Conservation (phyloP, 495 filamentous ascomycete species). For the Mycothermus thermophilus region DNA sequence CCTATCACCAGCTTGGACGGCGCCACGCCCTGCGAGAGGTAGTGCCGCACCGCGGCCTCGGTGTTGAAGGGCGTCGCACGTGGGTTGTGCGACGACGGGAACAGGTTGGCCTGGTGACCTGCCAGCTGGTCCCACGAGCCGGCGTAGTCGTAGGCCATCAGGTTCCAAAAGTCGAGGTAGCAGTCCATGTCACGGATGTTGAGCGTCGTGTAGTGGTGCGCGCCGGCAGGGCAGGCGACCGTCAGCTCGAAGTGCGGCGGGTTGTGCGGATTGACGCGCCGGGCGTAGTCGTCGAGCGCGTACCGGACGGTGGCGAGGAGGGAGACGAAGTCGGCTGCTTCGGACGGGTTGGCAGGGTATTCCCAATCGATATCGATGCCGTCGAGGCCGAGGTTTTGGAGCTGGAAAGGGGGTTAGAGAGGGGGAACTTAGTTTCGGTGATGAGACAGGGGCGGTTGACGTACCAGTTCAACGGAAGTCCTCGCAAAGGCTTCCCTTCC, state of each 20-base stretch:
- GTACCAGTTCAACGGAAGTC: constrained; percentile 46
- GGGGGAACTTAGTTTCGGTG: background rate
- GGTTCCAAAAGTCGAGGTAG: constrained; percentile 85
- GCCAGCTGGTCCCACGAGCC: constrained; percentile 61
- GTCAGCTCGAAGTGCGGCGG: constrained; percentile 62
- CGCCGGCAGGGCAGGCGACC: constrained; percentile 54
- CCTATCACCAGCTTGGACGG: constrained; percentile 67
- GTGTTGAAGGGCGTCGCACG: constrained; percentile 61
- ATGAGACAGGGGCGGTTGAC: background rate
- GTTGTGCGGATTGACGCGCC: constrained; percentile 23
- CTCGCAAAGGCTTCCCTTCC: constrained; percentile 55
- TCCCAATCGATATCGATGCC: constrained; percentile 52
- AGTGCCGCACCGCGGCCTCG: constrained; percentile 52
- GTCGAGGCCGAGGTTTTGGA: constrained; percentile 50
- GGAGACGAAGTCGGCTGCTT: constrained; percentile 64
- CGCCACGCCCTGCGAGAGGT: constrained; percentile 48
- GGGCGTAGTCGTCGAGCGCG: constrained; percentile 46
- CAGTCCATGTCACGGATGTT: constrained; percentile 60
- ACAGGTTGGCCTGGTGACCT: constrained; percentile 77
- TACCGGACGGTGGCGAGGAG: constrained; percentile 52
- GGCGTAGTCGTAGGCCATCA: constrained; percentile 76
- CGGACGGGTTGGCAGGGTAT: constrained; percentile 39
- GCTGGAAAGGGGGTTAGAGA: constrained; percentile 1
- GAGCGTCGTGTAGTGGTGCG: constrained; percentile 63
- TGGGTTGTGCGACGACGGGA: constrained; percentile 39